These are phyloP conservation scores for Erythrobasidium yunnanense DNA, from an alignment of 768 basidiomycete species.

Conservation along the genomic window DNA sequence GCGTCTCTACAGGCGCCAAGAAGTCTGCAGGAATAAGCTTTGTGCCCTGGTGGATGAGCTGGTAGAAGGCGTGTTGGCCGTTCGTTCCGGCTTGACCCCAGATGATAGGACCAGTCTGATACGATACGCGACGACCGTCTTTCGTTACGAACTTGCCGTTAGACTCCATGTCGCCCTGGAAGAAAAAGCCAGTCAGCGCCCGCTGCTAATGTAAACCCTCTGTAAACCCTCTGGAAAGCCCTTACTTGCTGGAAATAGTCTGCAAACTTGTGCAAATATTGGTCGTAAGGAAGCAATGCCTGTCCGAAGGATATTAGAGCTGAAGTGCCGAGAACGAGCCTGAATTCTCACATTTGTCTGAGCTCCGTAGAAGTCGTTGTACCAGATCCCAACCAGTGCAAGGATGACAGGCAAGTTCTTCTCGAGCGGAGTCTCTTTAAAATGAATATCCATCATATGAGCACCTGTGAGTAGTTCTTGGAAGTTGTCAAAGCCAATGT, in stretches of 20 bases:
- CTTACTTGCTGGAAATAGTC: conserved; percentile 94
- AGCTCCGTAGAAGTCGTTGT: conserved; percentile 95
- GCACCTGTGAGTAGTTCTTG: conserved; percentile 79
- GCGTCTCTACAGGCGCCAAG: conserved; percentile 74
- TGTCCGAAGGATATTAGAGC: background rate
- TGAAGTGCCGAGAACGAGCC: background rate
- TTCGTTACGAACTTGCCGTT: conserved; percentile 97
- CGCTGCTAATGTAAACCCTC: no score
- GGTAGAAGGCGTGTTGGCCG: conserved; percentile 99
- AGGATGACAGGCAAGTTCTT: conserved; percentile 83
- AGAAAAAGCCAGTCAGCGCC: background rate
- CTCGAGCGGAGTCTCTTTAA: conserved; percentile 75
- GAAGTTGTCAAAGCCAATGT: conserved; percentile 90
- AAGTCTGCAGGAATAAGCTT: conserved; percentile 87
- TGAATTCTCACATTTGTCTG: conserved; percentile 62
- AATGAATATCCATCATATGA: conserved; percentile 96
- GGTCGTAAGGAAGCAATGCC: conserved; percentile 90
- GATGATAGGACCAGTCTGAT: conserved; percentile 96
- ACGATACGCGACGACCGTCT: conserved; percentile 77
- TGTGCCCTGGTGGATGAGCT: conserved; percentile 78
- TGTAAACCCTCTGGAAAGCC: background rate
- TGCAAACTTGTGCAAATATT: conserved; percentile 97
- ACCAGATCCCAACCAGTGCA: conserved; percentile 88
- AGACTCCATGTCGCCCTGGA: conserved; percentile 92
- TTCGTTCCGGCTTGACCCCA: conserved; percentile 99